Base-by-base conservation (phyloP, 1,139 yeast species). In the Blastobotrys capitulatus region DNA sequence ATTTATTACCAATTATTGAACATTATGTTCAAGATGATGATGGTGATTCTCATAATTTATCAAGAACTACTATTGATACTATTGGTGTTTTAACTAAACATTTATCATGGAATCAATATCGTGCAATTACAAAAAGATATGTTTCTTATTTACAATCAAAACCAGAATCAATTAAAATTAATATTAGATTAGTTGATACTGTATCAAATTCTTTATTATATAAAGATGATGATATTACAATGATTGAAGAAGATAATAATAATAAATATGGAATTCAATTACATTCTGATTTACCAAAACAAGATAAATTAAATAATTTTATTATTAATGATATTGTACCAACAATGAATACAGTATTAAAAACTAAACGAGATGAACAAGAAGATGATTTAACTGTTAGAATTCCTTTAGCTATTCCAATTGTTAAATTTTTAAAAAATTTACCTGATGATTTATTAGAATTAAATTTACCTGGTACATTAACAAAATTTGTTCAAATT, bases 401-500 rank as follows among this genome's bases (percentile, higher is more conserved):
- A 62, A 79, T 89, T 7, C 90, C 95, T 0, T 67, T 92, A 45
- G 82, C 95, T 1, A 90, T 88, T 61, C 94, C 95, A 0, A 71
- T 89, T 49, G 82, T 86, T n/a, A 78, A 81, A 51, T 76, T 87
- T 51, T 68, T 86, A 19, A 73, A 80, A 59, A 80, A 88, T 52
- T 73, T 92, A 42, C 73, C 86, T 0, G 74, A 75, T 13, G 81
- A 79, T 0, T 71, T 74, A 41, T 70, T 86, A 40, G 77, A 76
- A 26, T 64, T 74, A 8, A 79, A 82, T 48, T 75, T 92, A 27
- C 96, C 97, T 0, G 94, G 95, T 36, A 77, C 86, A 22, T 73
- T 92, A 58, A 87, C 96, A 0, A 81, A 83, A 54, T 76, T 89
- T 19, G 89, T 96, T 65, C 97, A 92, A 65, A 85, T 88, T 41